Evolutionary conservation across 495 filamentous ascomycete species (phyloP), one percentile per base, ranked within the genome.

Genomic region (Cercophora samala): DNA sequence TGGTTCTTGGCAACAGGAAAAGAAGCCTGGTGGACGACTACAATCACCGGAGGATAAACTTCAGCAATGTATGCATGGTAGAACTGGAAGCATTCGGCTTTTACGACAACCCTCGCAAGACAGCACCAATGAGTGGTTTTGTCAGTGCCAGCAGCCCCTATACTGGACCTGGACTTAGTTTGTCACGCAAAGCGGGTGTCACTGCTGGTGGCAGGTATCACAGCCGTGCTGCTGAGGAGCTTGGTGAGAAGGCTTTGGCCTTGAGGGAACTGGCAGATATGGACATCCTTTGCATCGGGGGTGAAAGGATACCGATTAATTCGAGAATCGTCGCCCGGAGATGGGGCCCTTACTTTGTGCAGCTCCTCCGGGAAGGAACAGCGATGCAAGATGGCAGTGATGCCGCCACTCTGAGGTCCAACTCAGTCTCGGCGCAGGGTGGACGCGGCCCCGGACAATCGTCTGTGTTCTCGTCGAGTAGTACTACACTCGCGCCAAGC

Each of bases 1-100:
- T 99, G 54, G 92, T 99, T 67, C 84, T 99, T 22, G 95, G 95
- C 23, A 94, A 97, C 75, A 87, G 94, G 29, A 95, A 93, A 76
- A 83, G 95, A 58, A 96, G 90, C 66, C 81, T 98, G n/a, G 94
- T 97, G 0, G 96, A 99, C 66, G 95, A 99, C 73, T 99, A 99
- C 72, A 97, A 97, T 67, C 94, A 99, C 70, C 91, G 95, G 13
- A 88, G 96, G 17, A 96, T 98, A 79, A 99, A 99, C 74, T 99
- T 99, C 76, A 91, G 91, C 11, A 93, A 99, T 74, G 84, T 98
- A 3, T 97, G 94, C 74, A 87, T 97, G 85, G 93, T 99, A 19
- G 95, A 98, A 77, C 80, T 99, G 19, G 95, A 99, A 76, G 93
- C 95, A 0, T 99, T 97, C 80, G 95, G 95, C 0, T 87, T 99